Evolutionary conservation across 192 early-diverging fungal species (phyloP).

Genomic region (Diversispora eburnea): DNA sequence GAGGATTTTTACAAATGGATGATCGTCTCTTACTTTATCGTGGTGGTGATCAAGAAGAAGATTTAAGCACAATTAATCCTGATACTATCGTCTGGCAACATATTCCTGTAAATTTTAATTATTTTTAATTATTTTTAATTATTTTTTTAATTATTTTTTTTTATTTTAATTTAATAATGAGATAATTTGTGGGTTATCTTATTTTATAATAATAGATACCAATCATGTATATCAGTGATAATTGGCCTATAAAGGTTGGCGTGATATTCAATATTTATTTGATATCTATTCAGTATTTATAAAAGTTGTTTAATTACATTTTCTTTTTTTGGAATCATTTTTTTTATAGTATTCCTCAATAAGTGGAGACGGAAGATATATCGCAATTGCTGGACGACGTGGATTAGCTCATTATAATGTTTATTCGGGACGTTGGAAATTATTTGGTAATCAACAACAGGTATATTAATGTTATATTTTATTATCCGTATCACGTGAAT

Average conservation of each 20-base stretch:
- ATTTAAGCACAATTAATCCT: constrained; percentile 58
- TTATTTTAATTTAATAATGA: not conserved
- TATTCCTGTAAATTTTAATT: constrained; percentile 51
- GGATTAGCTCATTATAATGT: constrained; percentile 81
- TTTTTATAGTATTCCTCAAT: constrained; percentile 56
- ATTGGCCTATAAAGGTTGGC: constrained; percentile 77
- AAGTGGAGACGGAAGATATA: constrained; percentile 63
- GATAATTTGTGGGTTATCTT: not conserved
- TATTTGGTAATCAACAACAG: constrained; percentile 84
- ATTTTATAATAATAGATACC: constrained; percentile 50
- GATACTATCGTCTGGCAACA: constrained; percentile 71
- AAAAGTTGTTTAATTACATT: not conserved
- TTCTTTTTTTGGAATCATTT: not conserved
- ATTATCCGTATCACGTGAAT: too few species aligned
- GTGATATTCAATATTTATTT: constrained; percentile 6
- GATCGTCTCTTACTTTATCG: constrained; percentile 66
- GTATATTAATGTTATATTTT: not conserved
- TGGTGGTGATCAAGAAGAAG: constrained; percentile 62
- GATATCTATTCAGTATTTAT: not conserved
- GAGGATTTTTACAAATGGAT: constrained; percentile 61
- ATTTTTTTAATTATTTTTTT: not conserved
- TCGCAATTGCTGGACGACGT: constrained; percentile 82
- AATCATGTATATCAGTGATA: constrained; percentile 66
- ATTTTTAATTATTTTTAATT: not conserved
- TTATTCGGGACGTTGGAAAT: constrained; percentile 74